Conservation (phyloP, 768 basidiomycete genomes). For the Boletus rubroflammeus region DNA sequence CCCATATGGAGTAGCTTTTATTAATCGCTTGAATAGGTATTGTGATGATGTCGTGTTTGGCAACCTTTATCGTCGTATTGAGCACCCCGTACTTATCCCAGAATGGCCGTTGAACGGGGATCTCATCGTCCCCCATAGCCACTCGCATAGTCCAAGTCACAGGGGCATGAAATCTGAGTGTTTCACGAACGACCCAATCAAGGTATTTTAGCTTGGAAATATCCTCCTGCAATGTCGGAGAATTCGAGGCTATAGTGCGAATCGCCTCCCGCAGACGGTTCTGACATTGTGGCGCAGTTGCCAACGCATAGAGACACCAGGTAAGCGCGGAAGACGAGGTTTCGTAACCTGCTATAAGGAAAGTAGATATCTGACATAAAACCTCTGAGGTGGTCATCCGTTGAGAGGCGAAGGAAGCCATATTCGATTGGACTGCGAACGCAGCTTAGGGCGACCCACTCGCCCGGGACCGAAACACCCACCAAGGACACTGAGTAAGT, state of each 20-base stretch:
- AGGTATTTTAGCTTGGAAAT: constrained; percentile 49
- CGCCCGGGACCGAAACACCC: constrained; percentile 20
- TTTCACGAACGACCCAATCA: constrained; percentile 60
- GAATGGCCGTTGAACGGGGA: constrained; percentile 45
- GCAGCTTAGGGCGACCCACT: neutral
- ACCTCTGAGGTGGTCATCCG: constrained; percentile 57
- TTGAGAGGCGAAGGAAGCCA: constrained; percentile 39
- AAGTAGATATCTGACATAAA: constrained; percentile 60
- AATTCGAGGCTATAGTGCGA: constrained; percentile 24
- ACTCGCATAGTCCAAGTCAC: constrained; percentile 60
- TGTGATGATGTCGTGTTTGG: constrained; percentile 52
- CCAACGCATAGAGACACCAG: constrained; percentile 61
- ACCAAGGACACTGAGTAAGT: constrained; percentile 57
- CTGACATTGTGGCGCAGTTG: constrained; percentile 45
- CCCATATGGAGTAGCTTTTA: constrained; percentile 53
- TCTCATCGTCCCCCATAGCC: constrained; percentile 42
- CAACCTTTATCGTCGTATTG: constrained; percentile 35
- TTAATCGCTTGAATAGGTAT: constrained; percentile 63
- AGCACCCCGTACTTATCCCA: constrained; percentile 31
- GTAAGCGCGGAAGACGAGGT: constrained; percentile 55
- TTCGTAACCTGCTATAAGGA: constrained; percentile 64
- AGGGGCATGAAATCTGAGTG: constrained; percentile 51
- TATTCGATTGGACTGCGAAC: constrained; percentile 55
- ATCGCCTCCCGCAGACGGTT: constrained; percentile 44
- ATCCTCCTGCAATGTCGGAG: constrained; percentile 20